Conservation (phyloP, 2,329 filamentous ascomycete species). For the Penicillium sp. region DNA sequence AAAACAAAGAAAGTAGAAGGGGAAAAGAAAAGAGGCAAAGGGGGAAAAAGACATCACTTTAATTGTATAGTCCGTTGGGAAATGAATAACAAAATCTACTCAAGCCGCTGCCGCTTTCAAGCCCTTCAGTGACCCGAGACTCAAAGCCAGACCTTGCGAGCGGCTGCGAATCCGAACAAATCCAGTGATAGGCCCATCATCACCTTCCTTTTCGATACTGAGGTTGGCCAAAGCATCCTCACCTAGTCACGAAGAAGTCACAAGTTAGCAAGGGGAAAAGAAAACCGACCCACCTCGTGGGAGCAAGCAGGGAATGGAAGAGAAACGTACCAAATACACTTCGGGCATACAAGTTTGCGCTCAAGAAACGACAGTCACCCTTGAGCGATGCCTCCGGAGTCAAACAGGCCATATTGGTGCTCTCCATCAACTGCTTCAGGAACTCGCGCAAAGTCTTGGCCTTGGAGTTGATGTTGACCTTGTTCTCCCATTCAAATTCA, state of each 20-base stretch:
- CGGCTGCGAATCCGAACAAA: slow-evolving; percentile 97
- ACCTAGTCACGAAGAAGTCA: slow-evolving; percentile 50
- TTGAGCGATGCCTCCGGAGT: slow-evolving; percentile 94
- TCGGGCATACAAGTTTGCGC: slow-evolving; percentile 90
- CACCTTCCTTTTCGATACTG: slow-evolving; percentile 95
- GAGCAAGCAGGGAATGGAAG: neutral
- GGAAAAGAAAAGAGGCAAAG: slow-evolving; percentile 16
- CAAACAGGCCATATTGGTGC: slow-evolving; percentile 97
- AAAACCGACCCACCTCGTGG: no score
- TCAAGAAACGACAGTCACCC: slow-evolving; percentile 96
- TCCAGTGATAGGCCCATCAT: slow-evolving; percentile 89
- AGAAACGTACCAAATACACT: slow-evolving; percentile 86
- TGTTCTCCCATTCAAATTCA: slow-evolving; percentile 99
- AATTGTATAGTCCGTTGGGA: slow-evolving; percentile 26
- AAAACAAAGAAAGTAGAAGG: slow-evolving; percentile 12
- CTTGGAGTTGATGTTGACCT: slow-evolving; percentile 99
- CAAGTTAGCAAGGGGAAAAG: slow-evolving; percentile 8
- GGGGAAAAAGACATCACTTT: slow-evolving; percentile 22
- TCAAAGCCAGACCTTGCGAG: slow-evolving; percentile 89
- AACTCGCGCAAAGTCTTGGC: slow-evolving; percentile 87
- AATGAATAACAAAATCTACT: slow-evolving; percentile 24
- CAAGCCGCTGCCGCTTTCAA: slow-evolving; percentile 62
- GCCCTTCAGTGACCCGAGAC: slow-evolving; percentile 88
- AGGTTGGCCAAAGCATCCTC: slow-evolving; percentile 97
- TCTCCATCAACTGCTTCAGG: slow-evolving; percentile 89